phyloP scores from a whole-genome alignment of 2,329 filamentous ascomycete genomes.

The Pestalotiopsis sp. region DNA sequence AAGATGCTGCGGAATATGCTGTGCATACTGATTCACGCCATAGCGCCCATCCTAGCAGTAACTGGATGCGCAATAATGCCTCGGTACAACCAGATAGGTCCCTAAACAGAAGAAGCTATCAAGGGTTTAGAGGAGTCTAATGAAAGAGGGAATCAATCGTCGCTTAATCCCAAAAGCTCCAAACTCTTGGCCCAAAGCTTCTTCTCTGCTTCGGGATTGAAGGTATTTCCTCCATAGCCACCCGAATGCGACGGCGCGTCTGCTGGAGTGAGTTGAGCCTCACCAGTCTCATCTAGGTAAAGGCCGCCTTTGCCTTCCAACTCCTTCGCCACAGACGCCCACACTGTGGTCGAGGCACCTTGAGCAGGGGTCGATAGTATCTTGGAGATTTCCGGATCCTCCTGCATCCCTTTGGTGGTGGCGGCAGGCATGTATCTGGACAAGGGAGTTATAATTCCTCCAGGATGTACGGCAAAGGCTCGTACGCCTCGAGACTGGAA shows the following conservation, averaged over 20 bases:
- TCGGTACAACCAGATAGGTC: no score
- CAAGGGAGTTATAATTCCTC: conserved; percentile 39
- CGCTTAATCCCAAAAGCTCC: not conserved
- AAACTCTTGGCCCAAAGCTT: not conserved
- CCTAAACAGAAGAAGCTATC: no score
- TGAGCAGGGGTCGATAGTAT: conserved; percentile 38
- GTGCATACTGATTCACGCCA: no score
- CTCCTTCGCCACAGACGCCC: conserved; percentile 39
- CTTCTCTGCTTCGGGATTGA: not conserved
- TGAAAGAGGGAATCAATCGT: not conserved
- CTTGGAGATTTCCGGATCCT: conserved; percentile 1
- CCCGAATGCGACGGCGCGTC: not conserved
- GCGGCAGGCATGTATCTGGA: conserved; percentile 21
- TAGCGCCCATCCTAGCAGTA: no score
- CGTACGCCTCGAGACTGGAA: not conserved
- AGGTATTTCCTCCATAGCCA: not conserved
- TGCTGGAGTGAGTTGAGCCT: not conserved
- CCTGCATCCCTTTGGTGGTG: conserved; percentile 15
- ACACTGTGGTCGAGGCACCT: conserved; percentile 47
- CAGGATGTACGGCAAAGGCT: conserved; percentile 44
- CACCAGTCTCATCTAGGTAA: conserved; percentile 21
- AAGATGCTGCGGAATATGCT: no score
- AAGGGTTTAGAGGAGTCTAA: not conserved
- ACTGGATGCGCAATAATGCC: no score
- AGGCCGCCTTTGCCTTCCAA: conserved; percentile 43